Evolutionary conservation across 1,139 yeast species (phyloP), one percentile per base, ranked within the genome.

Genomic region (Lodderomyces orthopsilosis): DNA sequence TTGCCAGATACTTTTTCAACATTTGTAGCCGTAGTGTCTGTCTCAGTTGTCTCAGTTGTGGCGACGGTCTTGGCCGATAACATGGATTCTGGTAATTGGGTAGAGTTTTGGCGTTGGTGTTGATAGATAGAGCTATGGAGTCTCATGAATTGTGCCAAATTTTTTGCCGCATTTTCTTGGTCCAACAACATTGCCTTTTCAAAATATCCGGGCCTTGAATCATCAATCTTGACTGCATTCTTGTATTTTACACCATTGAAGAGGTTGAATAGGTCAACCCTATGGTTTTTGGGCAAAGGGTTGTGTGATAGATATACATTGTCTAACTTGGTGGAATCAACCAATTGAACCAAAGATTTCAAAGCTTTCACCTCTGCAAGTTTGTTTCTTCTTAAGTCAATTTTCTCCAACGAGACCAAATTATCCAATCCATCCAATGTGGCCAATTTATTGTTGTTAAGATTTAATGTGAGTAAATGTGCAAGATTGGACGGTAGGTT

Each of bases 131-230:
- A 15, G n/a, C 19, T 30, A 3, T 14, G 18, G 4, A 4, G 19
- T 9, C 14, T 27, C 32, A 44, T 74, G 51, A 64, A 76, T 43
- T 67, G 70, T 45, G 73, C 73, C 45, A 77, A 64, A 39, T 64
- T 64, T 53, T 68, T 59, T 42, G 63, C 61, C 0, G 83, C 76
- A 8, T 67, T 63, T 46, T 75, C 79, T 2, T 73, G 65, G 51
- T 79, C 85, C 43, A 78, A 61, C 27, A 79, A 57, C 54, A 77
- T 54, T 14, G 83, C 76, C 40, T 78, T 70, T 59, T 81, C 87
- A 57, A 81, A 77, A 47, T 81, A 74, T 1, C 87, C 86, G 0
- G 87, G 86, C 46, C 75, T 62, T 8, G 83, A 77, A 44, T 83
- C 86, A 55, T 81, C 86, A 40, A 81, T 74, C 51, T 75, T 70